Percentiles rank a stretch among this genome's conserved stretches.
Evolutionary conservation across 163 green algal genomes (phyloP).

Genomic region (Volvox carteri): DNA sequence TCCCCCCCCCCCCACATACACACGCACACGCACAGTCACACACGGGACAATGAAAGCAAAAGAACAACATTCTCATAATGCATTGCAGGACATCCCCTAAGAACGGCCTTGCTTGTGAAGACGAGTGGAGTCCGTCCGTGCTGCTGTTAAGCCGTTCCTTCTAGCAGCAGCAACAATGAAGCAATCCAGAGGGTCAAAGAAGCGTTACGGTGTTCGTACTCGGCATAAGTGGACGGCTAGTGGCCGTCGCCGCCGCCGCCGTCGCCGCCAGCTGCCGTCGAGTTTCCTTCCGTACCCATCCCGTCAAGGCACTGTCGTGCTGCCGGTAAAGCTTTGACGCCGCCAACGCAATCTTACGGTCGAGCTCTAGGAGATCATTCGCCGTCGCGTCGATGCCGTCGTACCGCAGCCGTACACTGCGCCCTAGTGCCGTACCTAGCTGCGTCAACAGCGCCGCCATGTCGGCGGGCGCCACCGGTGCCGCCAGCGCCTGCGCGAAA

Average conservation of each 20-base stretch:
- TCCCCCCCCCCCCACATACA: too few species aligned
- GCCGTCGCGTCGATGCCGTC: slow-evolving; percentile 21
- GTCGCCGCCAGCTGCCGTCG: slow-evolving; percentile 13
- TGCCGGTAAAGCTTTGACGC: slow-evolving; percentile 38
- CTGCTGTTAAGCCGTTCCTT: too few species aligned
- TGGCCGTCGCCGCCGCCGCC: background rate
- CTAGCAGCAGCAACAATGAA: too few species aligned
- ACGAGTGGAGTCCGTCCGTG: too few species aligned
- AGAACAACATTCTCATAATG: too few species aligned
- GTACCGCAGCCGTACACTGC: slow-evolving; percentile 40
- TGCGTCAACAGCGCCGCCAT: slow-evolving; percentile 45
- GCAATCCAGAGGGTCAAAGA: background rate
- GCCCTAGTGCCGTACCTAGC: slow-evolving; percentile 36
- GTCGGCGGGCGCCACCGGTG: background rate
- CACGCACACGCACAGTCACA: too few species aligned
- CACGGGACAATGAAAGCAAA: too few species aligned
- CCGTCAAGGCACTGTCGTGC: slow-evolving; percentile 11
- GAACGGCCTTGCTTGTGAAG: too few species aligned
- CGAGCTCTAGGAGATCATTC: slow-evolving; percentile 42
- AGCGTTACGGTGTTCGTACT: background rate
- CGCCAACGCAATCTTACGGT: slow-evolving; percentile 48
- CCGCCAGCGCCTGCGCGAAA: slow-evolving; percentile 8
- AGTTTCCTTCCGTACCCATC: slow-evolving; percentile 26
- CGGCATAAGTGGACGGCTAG: background rate
- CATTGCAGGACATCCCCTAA: too few species aligned